phyloP scores from a whole-genome alignment of 2,329 filamentous ascomycete species.

The Gliomastix tumulicola region DNA sequence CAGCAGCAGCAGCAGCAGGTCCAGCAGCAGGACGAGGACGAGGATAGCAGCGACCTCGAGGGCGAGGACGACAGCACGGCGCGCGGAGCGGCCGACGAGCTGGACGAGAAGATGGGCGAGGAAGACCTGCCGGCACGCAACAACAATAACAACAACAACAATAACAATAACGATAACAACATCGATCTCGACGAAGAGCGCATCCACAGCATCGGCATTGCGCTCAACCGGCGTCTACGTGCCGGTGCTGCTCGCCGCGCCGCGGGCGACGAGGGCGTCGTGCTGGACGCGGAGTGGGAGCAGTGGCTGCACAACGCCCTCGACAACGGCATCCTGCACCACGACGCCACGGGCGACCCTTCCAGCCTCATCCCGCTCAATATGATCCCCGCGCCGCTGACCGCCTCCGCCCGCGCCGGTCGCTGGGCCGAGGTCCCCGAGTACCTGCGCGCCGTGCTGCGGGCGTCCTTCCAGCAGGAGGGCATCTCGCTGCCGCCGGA shows the following conservation, averaged over 20 bases:
- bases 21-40: constrained; percentile 10
- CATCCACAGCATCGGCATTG: constrained; percentile 58
- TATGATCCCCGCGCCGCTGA: constrained; percentile 45
- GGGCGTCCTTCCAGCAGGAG: constrained; percentile 36
- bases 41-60: constrained; percentile 22
- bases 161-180: no score
- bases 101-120: constrained; percentile 16
- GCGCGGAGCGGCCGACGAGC: constrained; percentile 42
- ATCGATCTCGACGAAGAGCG: not conserved
- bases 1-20: constrained; percentile 1
- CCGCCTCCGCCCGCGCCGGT: constrained; percentile 49
- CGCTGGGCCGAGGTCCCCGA: constrained; percentile 53
- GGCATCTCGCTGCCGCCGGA: no score
- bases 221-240: constrained; percentile 57
- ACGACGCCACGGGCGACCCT: constrained; percentile 22
- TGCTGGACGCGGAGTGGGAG: constrained; percentile 67
- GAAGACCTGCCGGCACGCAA: constrained; percentile 32
- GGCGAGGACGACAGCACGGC: constrained; percentile 41
- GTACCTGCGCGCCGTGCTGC: constrained; percentile 44
- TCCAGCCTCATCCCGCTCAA: constrained; percentile 38
- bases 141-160: no score
- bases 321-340: constrained; percentile 44
- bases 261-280: constrained; percentile 48
- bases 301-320: constrained; percentile 67
- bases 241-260: constrained; percentile 57